Conservation (phyloP, 345 rosid species). For the Nephelium lappaceum region DNA sequence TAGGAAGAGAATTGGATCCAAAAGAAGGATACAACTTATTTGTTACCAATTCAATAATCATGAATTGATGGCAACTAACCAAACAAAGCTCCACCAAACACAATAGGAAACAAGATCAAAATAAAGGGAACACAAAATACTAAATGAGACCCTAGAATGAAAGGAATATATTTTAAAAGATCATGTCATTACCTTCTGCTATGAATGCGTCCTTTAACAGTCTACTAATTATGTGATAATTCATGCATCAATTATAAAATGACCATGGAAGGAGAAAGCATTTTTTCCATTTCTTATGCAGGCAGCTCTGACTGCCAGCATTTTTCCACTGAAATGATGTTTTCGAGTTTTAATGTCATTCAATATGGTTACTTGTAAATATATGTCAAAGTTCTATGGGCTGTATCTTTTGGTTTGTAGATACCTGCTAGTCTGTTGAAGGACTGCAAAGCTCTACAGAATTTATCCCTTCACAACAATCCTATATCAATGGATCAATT, state of each 20-base stretch:
- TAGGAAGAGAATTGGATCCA: too few relatives aligned
- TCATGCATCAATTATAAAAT: neutral
- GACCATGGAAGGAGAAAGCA: neutral
- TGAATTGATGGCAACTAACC: too few relatives aligned
- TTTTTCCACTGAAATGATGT: neutral
- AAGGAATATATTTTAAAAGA: too few relatives aligned
- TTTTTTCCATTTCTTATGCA: neutral
- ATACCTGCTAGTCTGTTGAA: constrained; percentile 72
- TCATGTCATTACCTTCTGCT: too few relatives aligned
- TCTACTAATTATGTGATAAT: neutral
- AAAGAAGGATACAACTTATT: too few relatives aligned
- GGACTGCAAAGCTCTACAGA: constrained; percentile 90
- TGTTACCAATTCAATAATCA: too few relatives aligned
- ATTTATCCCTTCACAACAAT: constrained; percentile 80
- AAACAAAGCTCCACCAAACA: too few relatives aligned
- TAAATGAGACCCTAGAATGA: too few relatives aligned
- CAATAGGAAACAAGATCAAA: too few relatives aligned
- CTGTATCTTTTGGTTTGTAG: constrained; percentile 44
- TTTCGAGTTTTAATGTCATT: neutral
- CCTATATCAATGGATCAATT: constrained; percentile 93
- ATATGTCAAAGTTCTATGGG: neutral
- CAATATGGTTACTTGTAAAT: neutral
- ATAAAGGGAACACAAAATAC: too few relatives aligned
- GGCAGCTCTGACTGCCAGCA: constrained; percentile 4
- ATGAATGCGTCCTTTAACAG: too few relatives aligned